A percentile compares a stretch with the other conserved stretches of the same genome.
Conservation (phyloP, 345 rosid species). For the Linum usitatissimum region DNA sequence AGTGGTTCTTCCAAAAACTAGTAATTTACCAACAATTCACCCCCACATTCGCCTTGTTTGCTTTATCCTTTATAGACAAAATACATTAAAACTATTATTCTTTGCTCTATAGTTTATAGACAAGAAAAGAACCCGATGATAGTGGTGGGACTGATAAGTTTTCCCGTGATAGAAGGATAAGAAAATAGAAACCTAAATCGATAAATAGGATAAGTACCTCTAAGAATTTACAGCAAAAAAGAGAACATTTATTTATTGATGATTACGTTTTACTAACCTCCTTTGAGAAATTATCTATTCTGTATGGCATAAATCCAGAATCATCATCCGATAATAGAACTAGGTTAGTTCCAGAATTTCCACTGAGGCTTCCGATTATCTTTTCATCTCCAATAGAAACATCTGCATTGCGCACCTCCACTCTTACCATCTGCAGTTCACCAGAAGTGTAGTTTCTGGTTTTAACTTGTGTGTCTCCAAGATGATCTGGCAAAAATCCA, state of each 20-base stretch:
- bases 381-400: slow-evolving; percentile 62
- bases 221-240: neutral
- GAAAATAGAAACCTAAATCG: no score
- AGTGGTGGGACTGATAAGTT: neutral
- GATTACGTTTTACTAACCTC: slow-evolving; percentile 50
- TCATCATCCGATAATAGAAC: slow-evolving; percentile 86
- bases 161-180: neutral
- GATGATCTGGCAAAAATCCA: slow-evolving; percentile 86
- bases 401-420: slow-evolving; percentile 88
- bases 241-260: neutral
- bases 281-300: slow-evolving; percentile 91
- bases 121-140: no score
- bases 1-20: no score
- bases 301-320: slow-evolving; percentile 87
- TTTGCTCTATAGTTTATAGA: no score
- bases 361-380: slow-evolving; percentile 57
- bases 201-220: no score
- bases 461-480: slow-evolving; percentile 92
- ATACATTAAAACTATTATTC: no score
- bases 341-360: slow-evolving; percentile 75
- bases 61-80: no score
- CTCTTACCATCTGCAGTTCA: slow-evolving; percentile 63
- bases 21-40: no score
- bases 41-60: neutral
- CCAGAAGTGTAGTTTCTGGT: slow-evolving; percentile 68